phyloP scores from a whole-genome alignment of 345 rosid species.

The Sonneratia alba region DNA sequence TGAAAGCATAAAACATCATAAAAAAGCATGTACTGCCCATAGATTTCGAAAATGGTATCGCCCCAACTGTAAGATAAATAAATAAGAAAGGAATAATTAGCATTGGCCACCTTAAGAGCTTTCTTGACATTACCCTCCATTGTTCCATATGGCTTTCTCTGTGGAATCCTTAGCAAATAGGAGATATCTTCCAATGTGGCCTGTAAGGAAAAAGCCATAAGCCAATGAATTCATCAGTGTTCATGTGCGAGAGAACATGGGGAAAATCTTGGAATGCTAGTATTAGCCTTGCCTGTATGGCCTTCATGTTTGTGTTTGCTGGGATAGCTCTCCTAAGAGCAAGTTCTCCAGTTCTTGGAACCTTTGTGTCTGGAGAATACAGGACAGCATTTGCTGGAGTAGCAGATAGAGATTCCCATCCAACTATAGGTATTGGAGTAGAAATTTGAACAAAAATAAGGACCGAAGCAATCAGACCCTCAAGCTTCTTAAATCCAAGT shows the following conservation, averaged over 20 bases:
- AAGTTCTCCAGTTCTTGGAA: constrained; percentile 92
- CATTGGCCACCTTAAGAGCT: constrained; percentile 53
- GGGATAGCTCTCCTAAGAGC: constrained; percentile 87
- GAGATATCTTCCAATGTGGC: constrained; percentile 84
- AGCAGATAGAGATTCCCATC: constrained; percentile 34
- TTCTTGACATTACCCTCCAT: constrained; percentile 95
- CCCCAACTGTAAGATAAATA: too few species aligned
- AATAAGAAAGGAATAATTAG: background rate
- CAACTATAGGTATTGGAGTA: constrained; percentile 49
- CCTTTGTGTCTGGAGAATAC: constrained; percentile 79
- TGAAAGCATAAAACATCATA: background rate
- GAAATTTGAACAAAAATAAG: constrained; percentile 51
- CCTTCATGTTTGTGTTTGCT: constrained; percentile 79
- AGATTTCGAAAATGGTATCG: too few species aligned
- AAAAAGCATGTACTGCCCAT: background rate
- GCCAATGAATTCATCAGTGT: constrained; percentile 10
- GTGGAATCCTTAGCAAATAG: constrained; percentile 85
- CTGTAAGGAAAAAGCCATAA: constrained; percentile 26
- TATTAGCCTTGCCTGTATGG: constrained; percentile 77
- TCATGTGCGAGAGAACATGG: background rate
- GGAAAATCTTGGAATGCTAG: constrained; percentile 4
- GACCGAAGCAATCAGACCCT: constrained; percentile 36
- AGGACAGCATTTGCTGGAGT: constrained; percentile 70
- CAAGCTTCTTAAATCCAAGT: constrained; percentile 29
- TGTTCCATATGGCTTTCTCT: constrained; percentile 91